Evolutionary conservation across 2,329 filamentous ascomycete species (phyloP).

Genomic region (Uncinocarpus reesii): DNA sequence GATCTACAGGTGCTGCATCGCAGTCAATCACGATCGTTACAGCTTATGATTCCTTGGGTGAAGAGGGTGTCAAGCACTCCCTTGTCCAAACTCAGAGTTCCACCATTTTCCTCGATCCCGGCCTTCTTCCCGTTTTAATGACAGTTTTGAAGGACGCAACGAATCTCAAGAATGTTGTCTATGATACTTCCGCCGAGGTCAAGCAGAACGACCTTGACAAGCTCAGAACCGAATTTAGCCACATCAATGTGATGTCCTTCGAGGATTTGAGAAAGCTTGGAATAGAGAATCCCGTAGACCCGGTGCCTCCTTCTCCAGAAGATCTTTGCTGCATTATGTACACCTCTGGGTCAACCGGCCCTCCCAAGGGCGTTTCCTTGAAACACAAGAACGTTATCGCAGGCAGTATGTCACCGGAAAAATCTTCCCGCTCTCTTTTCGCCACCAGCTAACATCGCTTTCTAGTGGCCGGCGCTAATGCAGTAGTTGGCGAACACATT

Average conservation of each 20-base stretch:
- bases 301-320: slow-evolving; percentile 57
- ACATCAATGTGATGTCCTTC: slow-evolving; percentile 43
- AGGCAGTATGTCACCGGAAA: slow-evolving; percentile 48
- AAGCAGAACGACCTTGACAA: slow-evolving; percentile 42
- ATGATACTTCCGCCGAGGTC: slow-evolving; percentile 43
- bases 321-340: slow-evolving; percentile 67
- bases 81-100: slow-evolving; percentile 26
- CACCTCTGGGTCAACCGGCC: slow-evolving; percentile 76
- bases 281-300: slow-evolving; percentile 56
- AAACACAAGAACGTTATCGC: slow-evolving; percentile 70
- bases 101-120: slow-evolving; percentile 29
- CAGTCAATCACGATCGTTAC: slow-evolving; percentile 85
- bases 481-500: slow-evolving; percentile 66
- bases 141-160: slow-evolving; percentile 45
- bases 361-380: slow-evolving; percentile 74
- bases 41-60: slow-evolving; percentile 29
- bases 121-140: slow-evolving; percentile 39
- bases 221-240: slow-evolving; percentile 41
- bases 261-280: slow-evolving; percentile 42
- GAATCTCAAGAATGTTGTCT: slow-evolving; percentile 44
- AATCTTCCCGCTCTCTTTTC: not conserved
- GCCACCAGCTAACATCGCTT: slow-evolving; percentile 14
- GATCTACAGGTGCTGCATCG: slow-evolving; percentile 49
- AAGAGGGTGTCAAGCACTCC: slow-evolving; percentile 28
- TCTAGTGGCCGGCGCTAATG: slow-evolving; percentile 68